Conservation (phyloP, 1,284 basidiomycete species). For the Ceratobasidium sp. region DNA sequence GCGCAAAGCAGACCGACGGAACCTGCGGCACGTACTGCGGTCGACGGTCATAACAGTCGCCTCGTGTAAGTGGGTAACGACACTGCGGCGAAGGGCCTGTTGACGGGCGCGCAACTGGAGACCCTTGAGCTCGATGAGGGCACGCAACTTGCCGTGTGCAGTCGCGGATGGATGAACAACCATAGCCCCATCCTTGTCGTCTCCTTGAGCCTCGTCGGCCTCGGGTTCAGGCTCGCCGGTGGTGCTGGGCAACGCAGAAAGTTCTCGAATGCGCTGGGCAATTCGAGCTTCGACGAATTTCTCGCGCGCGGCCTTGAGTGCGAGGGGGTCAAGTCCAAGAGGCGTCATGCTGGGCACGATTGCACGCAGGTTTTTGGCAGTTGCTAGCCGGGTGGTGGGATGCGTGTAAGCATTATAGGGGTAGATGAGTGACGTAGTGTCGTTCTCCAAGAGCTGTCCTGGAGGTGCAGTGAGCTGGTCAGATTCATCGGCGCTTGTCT, state of each 20-base stretch:
- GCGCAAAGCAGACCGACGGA: slow-evolving; percentile 84
- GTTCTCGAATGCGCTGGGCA: slow-evolving; percentile 85
- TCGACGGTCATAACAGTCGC: slow-evolving; percentile 91
- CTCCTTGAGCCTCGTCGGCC: slow-evolving; percentile 55
- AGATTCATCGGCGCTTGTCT: slow-evolving; percentile 55
- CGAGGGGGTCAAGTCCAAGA: slow-evolving; percentile 88
- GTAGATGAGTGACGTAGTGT: slow-evolving; percentile 81
- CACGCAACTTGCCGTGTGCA: slow-evolving; percentile 80
- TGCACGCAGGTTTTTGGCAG: slow-evolving; percentile 77
- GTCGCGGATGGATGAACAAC: slow-evolving; percentile 59
- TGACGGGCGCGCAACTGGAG: slow-evolving; percentile 93
- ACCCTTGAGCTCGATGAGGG: slow-evolving; percentile 92
- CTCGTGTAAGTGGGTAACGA: slow-evolving; percentile 86
- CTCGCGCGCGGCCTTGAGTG: slow-evolving; percentile 89
- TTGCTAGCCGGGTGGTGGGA: slow-evolving; percentile 73
- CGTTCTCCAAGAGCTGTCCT: slow-evolving; percentile 69
- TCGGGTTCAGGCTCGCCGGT: slow-evolving; percentile 77
- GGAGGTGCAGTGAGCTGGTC: slow-evolving; percentile 45
- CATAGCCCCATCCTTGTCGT: slow-evolving; percentile 47
- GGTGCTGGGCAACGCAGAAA: slow-evolving; percentile 82
- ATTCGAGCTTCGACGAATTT: slow-evolving; percentile 89
- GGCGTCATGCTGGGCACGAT: slow-evolving; percentile 91
- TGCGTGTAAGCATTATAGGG: slow-evolving; percentile 95
- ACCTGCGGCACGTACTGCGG: slow-evolving; percentile 87
- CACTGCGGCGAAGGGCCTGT: slow-evolving; percentile 78